Evolutionary conservation across 2,329 filamentous ascomycete species (phyloP), one percentile per base, ranked within the genome.

Genomic region (Sarocladiaceae sp.): DNA sequence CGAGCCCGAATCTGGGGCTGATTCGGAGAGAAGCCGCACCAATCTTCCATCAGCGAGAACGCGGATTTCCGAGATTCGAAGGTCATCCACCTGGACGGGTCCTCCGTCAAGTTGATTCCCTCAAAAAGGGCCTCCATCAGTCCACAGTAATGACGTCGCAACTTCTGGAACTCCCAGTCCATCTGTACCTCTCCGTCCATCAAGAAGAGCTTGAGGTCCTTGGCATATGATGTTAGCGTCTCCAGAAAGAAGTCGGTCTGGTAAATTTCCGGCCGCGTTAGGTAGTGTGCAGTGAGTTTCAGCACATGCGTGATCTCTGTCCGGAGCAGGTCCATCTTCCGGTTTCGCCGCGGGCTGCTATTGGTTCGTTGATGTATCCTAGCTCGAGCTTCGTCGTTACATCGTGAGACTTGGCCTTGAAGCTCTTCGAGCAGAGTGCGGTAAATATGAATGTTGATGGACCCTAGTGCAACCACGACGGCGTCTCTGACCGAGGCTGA

Each of bases 281-380:
- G 69, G 53, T 96, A 95, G 55, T 90, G 86, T 0, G 90, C 89
- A 0, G 91, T 97, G 27, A 97, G 72, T 59, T 94, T 91, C 65
- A 97, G 96, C 6, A 98, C 87, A 58, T 97, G 88, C 0, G 94
- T 96, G 43, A 97, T 89, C 60, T 97, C 93, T 1, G 91, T 96
- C 44, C 94, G 80, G 26, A 98, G 66, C 24, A 89, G 72, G 58
- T 97, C 93, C 51, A 88, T 93, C 58, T 84, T 87, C 44, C 83
- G 80, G 58, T 88, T 95, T 45, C 88, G 76, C 35, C 85, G 81
- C 2, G 89, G 85, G 52, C 81, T 88, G 63, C 89, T 96, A 39
- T 85, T 82, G 20, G 83, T 88, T 43, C 93, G 80, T 57, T 91
- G 86, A 60, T 97, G 93, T 47, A 95, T 82, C 24, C 90, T 80